Evolutionary conservation across 2,329 filamentous ascomycete species (phyloP), one percentile per base, ranked within the genome.

Genomic region (Colletotrichum truncatum): DNA sequence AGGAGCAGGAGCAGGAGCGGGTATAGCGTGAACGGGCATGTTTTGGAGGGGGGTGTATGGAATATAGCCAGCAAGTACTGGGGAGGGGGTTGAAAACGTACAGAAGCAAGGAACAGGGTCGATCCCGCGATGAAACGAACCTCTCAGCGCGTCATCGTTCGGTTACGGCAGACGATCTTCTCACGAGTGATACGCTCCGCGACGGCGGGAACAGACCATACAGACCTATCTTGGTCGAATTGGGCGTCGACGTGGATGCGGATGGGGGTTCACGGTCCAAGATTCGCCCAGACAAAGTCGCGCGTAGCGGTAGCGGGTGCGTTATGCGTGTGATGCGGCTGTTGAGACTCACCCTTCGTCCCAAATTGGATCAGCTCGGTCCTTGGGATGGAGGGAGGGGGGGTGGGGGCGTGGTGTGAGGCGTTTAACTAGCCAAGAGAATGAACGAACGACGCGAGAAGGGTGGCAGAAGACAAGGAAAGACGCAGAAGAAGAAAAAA

Each of bases 111-210:
- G 32, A 54, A 57, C 56, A 67, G 52, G 62, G 57, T 26, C 43
- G 36, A 67, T 65, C 62, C 62, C 52, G 49, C 62, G 43, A 65
- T 56, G 56, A 54, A 61, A 67, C 65, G 61, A 67, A 67, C 61
- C 32, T 61, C 56, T 59, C 54, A 53, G 60, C 54, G 60, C 54
- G 60, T 64, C 61, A 60, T 66, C 46, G 38, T 57, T 57, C 52
- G 32, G 52, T 48, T 53, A 58, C 52, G 58, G 43, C 30, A 48
- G 53, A 59, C 60, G 45, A 58, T 53, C 46, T 59, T 46, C 39
- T 58, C 54, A 64, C 48, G 30, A 48, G 36, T 46, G 55, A 26
- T 58, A 32, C 54, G 54, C 38, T 52, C 60, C 36, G 28, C 45
- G 23, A 23, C 51, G 16, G 38, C 25, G 39, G 51, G 58, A 55